These are phyloP conservation scores for Exophiala spinifera DNA, from an alignment of 2,329 filamentous ascomycete genomes.

Conservation along the genomic window DNA sequence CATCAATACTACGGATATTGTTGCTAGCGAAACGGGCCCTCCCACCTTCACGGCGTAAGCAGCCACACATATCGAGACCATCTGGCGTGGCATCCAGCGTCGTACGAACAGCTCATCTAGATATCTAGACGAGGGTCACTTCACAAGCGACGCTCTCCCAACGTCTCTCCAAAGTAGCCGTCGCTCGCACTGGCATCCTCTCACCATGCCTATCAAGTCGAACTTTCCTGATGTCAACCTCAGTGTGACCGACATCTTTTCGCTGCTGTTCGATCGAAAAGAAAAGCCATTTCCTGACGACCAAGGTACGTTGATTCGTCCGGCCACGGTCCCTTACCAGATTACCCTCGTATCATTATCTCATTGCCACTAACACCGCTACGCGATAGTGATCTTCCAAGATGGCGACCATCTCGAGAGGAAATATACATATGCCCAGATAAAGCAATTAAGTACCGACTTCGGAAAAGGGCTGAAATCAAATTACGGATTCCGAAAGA, in stretches of 20 bases:
- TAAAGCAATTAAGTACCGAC: conserved; percentile 63
- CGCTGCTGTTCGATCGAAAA: conserved; percentile 69
- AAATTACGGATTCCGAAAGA: conserved; percentile 73
- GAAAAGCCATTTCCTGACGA: conserved; percentile 65
- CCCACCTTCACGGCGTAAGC: too few species aligned
- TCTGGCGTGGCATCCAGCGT: too few species aligned
- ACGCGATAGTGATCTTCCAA: conserved; percentile 66
- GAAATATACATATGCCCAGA: conserved; percentile 67
- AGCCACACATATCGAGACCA: not conserved
- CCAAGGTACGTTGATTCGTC: conserved; percentile 64
- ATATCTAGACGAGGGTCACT: too few species aligned
- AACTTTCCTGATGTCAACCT: conserved; percentile 63
- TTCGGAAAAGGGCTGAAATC: conserved; percentile 78
- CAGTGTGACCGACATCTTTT: conserved; percentile 73
- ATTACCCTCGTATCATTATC: too few species aligned
- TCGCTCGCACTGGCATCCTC: not conserved
- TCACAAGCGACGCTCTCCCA: too few species aligned
- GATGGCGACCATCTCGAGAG: conserved; percentile 65
- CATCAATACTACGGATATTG: too few species aligned
- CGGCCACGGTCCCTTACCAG: not conserved
- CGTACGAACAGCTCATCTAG: too few species aligned
- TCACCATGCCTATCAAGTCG: conserved; percentile 69
- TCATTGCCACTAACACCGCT: not conserved
- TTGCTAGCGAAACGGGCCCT: too few species aligned
- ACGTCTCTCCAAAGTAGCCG: not conserved